phyloP scores from a whole-genome alignment of 768 basidiomycete species.

The Russula abietina region DNA sequence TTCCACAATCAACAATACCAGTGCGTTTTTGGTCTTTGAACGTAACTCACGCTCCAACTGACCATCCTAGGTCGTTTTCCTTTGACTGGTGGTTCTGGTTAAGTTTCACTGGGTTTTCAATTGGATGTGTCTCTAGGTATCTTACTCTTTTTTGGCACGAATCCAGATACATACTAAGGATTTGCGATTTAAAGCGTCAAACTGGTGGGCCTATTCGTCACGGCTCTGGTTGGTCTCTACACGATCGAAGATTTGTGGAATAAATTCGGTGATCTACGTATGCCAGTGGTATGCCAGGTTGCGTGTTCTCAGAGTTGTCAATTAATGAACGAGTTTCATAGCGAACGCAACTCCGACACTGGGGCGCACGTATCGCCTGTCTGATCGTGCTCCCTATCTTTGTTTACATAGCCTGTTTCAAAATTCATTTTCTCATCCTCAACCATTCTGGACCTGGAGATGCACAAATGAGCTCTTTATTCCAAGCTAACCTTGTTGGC shows the following conservation, averaged over 20 bases:
- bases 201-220: slow-evolving; percentile 93
- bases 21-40: slow-evolving; percentile 42
- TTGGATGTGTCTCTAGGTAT: slow-evolving; percentile 91
- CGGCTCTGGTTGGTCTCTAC: slow-evolving; percentile 89
- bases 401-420: slow-evolving; percentile 93
- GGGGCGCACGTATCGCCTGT: slow-evolving; percentile 79
- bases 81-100: slow-evolving; percentile 99
- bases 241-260: slow-evolving; percentile 98
- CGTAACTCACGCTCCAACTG: background rate
- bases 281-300: slow-evolving; percentile 65
- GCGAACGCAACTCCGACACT: slow-evolving; percentile 86
- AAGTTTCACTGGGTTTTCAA: slow-evolving; percentile 84
- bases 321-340: slow-evolving; percentile 31
- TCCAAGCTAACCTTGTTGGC: slow-evolving; percentile 92
- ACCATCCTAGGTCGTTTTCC: slow-evolving; percentile 68
- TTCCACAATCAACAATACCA: slow-evolving; percentile 96
- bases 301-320: background rate
- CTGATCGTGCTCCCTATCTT: slow-evolving; percentile 86
- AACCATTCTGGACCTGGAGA: slow-evolving; percentile 95
- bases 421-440: slow-evolving; percentile 91
- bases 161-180: background rate
- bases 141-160: slow-evolving; percentile 6
- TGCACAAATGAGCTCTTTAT: slow-evolving; percentile 96
- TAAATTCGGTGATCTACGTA: slow-evolving; percentile 92
- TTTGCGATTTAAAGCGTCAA: slow-evolving; percentile 62